These are phyloP conservation scores for Populus hybrid DNA, from an alignment of 441 rosid species.

Conservation along the genomic window DNA sequence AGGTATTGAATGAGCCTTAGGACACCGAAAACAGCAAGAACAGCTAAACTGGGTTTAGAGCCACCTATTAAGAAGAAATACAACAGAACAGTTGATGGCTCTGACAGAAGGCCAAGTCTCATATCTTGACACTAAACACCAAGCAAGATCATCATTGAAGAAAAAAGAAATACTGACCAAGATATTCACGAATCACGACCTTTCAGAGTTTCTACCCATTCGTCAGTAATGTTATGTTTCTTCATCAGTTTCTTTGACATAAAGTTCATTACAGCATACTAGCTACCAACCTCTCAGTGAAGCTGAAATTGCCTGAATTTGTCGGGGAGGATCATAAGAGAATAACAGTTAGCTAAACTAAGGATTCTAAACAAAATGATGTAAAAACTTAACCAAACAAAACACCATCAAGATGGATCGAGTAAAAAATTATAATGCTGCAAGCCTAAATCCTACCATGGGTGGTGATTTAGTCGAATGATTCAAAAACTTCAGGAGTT, in stretches of 20 bases:
- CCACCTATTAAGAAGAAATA: conserved; percentile 50
- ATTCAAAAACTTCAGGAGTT: conserved; percentile 79
- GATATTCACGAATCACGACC: conserved; percentile 51
- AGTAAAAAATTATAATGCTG: neutral
- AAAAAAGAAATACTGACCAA: conserved; percentile 37
- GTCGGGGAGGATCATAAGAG: neutral
- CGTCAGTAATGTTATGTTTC: conserved; percentile 84
- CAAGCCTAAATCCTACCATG: conserved; percentile 48
- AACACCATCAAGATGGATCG: neutral
- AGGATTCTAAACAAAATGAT: neutral
- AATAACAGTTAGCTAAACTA: conserved; percentile 4
- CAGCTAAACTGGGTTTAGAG: conserved; percentile 77
- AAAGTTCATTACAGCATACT: conserved; percentile 86
- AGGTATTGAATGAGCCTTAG: conserved; percentile 85
- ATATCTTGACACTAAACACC: neutral
- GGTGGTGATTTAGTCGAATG: conserved; percentile 81
- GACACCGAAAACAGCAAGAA: conserved; percentile 90
- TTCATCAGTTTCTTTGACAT: conserved; percentile 92
- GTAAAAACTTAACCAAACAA: neutral
- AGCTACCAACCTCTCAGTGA: conserved; percentile 69
- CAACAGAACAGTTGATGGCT: conserved; percentile 5
- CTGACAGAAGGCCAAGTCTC: neutral
- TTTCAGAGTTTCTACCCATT: conserved; percentile 80
- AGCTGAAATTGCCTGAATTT: conserved; percentile 79
- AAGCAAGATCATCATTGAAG: neutral